These are phyloP conservation scores for Pleodorina starrii DNA, from an alignment of 139 green algal species.

Conservation along the genomic window DNA sequence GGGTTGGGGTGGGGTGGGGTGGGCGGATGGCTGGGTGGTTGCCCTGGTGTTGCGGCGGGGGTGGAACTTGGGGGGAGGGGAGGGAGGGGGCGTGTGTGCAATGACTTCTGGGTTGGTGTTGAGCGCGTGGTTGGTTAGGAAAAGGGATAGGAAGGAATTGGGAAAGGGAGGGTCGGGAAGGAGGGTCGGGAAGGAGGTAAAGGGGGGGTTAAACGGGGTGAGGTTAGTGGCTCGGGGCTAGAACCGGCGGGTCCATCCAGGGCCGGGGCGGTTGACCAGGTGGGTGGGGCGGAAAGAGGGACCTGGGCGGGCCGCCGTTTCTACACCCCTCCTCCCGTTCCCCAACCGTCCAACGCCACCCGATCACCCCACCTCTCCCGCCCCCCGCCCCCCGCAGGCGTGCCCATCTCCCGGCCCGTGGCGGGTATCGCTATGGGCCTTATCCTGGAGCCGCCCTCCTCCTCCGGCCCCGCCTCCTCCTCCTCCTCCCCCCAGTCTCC, in stretches of 20 bases:
- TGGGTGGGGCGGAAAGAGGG: not conserved
- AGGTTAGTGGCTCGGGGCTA: not conserved
- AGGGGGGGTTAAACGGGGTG: too few species aligned
- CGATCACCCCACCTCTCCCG: too few species aligned
- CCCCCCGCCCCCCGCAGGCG: conserved; percentile 76
- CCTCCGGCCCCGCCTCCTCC: not conserved
- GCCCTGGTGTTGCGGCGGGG: too few species aligned
- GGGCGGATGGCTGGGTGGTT: too few species aligned
- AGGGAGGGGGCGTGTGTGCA: not conserved
- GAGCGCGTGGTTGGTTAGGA: too few species aligned
- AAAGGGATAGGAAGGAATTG: too few species aligned
- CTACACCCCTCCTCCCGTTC: too few species aligned
- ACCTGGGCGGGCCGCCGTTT: too few species aligned
- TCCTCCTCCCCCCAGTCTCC: not conserved
- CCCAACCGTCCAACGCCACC: too few species aligned
- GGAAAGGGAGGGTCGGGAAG: too few species aligned
- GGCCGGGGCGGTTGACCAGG: not conserved
- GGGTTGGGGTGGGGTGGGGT: too few species aligned
- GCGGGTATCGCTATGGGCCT: conserved; percentile 99
- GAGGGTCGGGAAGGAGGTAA: too few species aligned
- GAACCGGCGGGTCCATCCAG: not conserved
- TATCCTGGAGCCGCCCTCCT: conserved; percentile 80
- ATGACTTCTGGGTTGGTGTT: not conserved
- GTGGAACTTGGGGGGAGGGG: not conserved
- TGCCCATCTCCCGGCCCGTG: conserved; percentile 89